Base-by-base conservation (phyloP, 345 rosid genomes). In the Bruguiera sexangula region DNA sequence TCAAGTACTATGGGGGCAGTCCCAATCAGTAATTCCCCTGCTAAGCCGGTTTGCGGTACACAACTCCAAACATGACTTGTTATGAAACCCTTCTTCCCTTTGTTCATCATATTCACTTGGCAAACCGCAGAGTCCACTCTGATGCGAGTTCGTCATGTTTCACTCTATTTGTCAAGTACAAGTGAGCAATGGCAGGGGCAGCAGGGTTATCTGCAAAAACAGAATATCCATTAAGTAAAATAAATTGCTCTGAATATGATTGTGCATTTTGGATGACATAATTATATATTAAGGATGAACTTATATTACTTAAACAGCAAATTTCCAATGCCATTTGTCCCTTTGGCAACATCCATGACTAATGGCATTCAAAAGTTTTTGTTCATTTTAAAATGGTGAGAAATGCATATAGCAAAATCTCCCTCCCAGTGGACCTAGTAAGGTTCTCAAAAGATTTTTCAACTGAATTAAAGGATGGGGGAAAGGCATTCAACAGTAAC, bases 41-140 rank as follows among this genome's bases (percentile, higher is more conserved):
- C 18, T 18, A 43, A 13, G 18, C 15, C 15, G 0, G 30, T 27
- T 9, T 56, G 13, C 22, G 24, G 11, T 56, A 10, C 13, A 56
- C 18, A 10, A 22, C 22, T 4, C 30, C 5, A 34, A 37, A 43
- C 16, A 67, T 54, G 51, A 19, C 11, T 11, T 20, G 9, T 1
- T 13, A 34, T 15, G 21, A 15, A 65, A 13, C 24, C 48, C 62
- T 22, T 50, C 39, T 56, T 57, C 16, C 10, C 32, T 20, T 71
- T n/a, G 57, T 2, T 4, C 29, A 50, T 31, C 55, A 58, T 2
- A 68, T 55, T 78, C 77, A 94, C 79, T 79, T 91, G 60, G 98
- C 98, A 56, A 94, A 94, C 67, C 98, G 81, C 79, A 81, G 61
- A 3, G 97, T 94, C 98, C 97, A 94, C 77, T 94, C 89, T 29